Evolutionary conservation across 2,329 filamentous ascomycete genomes (phyloP).

Genomic region (Ophiostoma triangulosporum): DNA sequence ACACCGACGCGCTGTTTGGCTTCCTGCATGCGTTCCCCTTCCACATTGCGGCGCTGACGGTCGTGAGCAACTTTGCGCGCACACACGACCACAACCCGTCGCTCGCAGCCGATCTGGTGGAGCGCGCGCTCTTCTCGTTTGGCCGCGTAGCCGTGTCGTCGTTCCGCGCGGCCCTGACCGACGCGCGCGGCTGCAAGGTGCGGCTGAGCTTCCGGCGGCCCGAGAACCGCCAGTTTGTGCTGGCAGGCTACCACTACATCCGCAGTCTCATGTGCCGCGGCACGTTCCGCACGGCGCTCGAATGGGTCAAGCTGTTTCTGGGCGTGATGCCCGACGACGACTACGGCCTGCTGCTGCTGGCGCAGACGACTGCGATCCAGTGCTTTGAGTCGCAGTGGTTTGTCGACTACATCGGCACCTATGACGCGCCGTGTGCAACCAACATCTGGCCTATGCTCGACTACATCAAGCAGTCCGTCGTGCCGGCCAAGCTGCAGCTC

Average conservation of each 20-base stretch:
- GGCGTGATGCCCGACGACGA: slow-evolving; percentile 66
- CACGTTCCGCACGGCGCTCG: slow-evolving; percentile 85
- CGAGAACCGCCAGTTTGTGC: slow-evolving; percentile 87
- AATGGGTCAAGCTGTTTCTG: slow-evolving; percentile 81
- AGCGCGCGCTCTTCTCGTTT: slow-evolving; percentile 84
- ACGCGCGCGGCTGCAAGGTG: slow-evolving; percentile 49
- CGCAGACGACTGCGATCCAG: slow-evolving; percentile 76
- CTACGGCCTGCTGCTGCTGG: slow-evolving; percentile 65
- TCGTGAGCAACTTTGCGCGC: slow-evolving; percentile 84
- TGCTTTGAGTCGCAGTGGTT: slow-evolving; percentile 66
- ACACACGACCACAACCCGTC: slow-evolving; percentile 73
- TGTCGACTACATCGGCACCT: slow-evolving; percentile 48
- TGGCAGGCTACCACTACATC: slow-evolving; percentile 81
- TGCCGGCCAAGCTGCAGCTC: slow-evolving; percentile 61
- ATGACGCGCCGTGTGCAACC: slow-evolving; percentile 11
- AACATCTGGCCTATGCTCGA: slow-evolving; percentile 22
- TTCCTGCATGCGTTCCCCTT: neutral
- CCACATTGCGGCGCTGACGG: slow-evolving; percentile 54
- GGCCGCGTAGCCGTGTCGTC: slow-evolving; percentile 77
- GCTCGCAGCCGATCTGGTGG: slow-evolving; percentile 72
- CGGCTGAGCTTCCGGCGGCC: slow-evolving; percentile 67
- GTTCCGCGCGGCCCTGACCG: slow-evolving; percentile 61
- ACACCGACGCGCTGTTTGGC: too few relatives aligned
- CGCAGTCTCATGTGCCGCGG: slow-evolving; percentile 74
- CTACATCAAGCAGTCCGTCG: slow-evolving; percentile 65